Percentiles rank a stretch among this genome's conserved stretches.
These are phyloP conservation scores for Incumbomyces lentus DNA, from an alignment of 2,329 filamentous ascomycete species.

Conservation along the genomic window DNA sequence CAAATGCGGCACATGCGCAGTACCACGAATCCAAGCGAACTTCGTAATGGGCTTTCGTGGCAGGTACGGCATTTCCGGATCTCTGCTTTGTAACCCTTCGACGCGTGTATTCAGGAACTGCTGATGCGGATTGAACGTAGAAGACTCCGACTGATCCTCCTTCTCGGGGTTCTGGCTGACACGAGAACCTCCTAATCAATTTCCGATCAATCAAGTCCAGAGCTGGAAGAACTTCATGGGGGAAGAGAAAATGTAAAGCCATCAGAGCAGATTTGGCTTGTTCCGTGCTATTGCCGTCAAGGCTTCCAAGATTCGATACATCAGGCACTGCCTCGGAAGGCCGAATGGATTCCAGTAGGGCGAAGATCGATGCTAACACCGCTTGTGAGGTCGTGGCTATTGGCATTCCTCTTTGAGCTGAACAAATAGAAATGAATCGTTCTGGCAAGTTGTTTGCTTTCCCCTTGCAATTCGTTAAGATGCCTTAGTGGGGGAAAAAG, in stretches of 20 bases:
- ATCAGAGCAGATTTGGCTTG: conserved; percentile 43
- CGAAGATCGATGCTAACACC: not conserved
- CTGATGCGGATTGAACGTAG: conserved; percentile 53
- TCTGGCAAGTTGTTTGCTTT: too few species aligned
- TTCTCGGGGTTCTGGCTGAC: not conserved
- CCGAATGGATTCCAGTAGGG: not conserved
- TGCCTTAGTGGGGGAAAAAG: too few species aligned
- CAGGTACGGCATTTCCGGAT: conserved; percentile 7
- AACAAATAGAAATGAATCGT: not conserved
- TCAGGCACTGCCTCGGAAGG: not conserved
- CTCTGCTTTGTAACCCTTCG: not conserved
- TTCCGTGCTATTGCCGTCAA: not conserved
- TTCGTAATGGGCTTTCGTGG: conserved; percentile 45
- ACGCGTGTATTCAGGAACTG: conserved; percentile 21
- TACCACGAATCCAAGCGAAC: conserved; percentile 71
- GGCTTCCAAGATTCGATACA: not conserved
- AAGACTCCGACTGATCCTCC: conserved; percentile 34
- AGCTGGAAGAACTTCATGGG: conserved; percentile 67
- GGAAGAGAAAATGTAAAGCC: conserved; percentile 77
- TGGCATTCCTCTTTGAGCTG: not conserved
- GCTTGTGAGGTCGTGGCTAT: not conserved
- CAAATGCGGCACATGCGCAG: conserved; percentile 80
- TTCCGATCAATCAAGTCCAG: conserved; percentile 76
- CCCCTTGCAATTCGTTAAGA: too few species aligned
- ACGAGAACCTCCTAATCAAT: conserved; percentile 48